Base-by-base conservation (phyloP, 2,329 filamentous ascomycete genomes). In the Ambrosiella beaveri region DNA sequence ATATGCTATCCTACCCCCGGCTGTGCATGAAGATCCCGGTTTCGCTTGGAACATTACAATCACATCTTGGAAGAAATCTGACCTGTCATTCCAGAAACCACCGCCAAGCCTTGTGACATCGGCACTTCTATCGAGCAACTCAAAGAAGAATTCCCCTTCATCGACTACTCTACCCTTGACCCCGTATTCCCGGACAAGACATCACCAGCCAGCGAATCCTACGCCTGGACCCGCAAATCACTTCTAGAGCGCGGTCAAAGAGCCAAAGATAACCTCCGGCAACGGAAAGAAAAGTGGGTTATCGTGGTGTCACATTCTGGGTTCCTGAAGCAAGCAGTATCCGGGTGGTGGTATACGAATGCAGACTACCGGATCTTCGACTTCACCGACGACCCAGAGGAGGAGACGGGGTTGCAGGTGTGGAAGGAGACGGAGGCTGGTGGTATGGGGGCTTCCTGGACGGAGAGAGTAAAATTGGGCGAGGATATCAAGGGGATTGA, bases 261-360 rank as follows among this genome's bases (percentile, higher is more conserved):
- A 0, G 73, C 72, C 47, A 71, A 85, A 1, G 67, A 69, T 38
- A 70, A 71, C 35, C 70, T 86, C 27, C 71, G 75, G 61, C 62
- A 64, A 11, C 72, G 81, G 0, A 74, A 76, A 0, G 81, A 85
- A 67, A 78, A 79, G 63, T 71, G 81, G 56, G 74, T 86, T 57
- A 73, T 82, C 8, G 81, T 85, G 0, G 80, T 86, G 3, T 78
- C 77, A 1, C 82, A 85, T 68, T 80, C 81, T 1, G 80, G 75
- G 0, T 85, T 85, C 65, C 63, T 85, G 61, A 70, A 81, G n/a
- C 66, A 72, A 2, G 79, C 74, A 7, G 74, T 85, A 7, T 74
- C 73, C 7, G 76, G 79, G 1, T 71, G 70, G 62, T 77, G 71
- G 70, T 81, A 72, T 64, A 77, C 75, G 65, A 85, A 85, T 62